phyloP scores from a whole-genome alignment of 2,329 filamentous ascomycete genomes.

The Fusarium hostae region DNA sequence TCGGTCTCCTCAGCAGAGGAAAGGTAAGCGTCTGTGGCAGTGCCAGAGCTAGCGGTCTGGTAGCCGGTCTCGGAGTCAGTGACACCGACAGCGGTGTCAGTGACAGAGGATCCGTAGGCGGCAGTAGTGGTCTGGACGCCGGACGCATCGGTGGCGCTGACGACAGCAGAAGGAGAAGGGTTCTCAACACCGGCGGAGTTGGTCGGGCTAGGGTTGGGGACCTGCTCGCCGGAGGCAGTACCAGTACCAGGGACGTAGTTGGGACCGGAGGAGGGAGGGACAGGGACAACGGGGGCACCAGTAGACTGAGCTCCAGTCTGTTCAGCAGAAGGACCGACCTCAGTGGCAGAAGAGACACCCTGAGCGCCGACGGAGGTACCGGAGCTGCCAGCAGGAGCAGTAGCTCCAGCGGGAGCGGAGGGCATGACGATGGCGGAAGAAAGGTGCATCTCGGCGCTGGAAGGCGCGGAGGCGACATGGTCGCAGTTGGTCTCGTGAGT shows the following conservation, averaged over 20 bases:
- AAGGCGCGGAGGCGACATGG: constrained; percentile 44
- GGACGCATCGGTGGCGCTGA: constrained; percentile 34
- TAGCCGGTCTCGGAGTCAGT: constrained; percentile 29
- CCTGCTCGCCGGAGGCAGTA: constrained; percentile 15
- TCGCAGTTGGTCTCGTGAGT: constrained; percentile 50
- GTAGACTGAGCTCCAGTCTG: not conserved
- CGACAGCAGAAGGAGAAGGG: constrained; percentile 23
- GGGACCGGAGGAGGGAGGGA: constrained; percentile 15
- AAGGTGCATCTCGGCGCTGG: constrained; percentile 16
- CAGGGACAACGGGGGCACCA: not conserved
- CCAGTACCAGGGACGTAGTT: constrained; percentile 26
- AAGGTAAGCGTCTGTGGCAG: constrained; percentile 25
- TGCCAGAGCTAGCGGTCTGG: constrained; percentile 19
- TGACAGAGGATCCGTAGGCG: constrained; percentile 31
- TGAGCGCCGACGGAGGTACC: constrained; percentile 30
- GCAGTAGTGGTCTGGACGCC: constrained; percentile 35
- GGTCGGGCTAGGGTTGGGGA: constrained; percentile 9
- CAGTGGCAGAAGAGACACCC: constrained; percentile 19
- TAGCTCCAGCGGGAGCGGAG: constrained; percentile 22
- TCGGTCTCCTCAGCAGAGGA: constrained; percentile 32
- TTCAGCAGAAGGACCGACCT: constrained; percentile 1
- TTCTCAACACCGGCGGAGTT: constrained; percentile 20
- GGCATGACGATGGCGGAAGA: constrained; percentile 6
- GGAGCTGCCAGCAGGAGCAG: constrained; percentile 22
- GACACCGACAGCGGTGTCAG: constrained; percentile 26